phyloP scores from a whole-genome alignment of 176 grass and related monocot genomes.

The Carex myosuroides region DNA sequence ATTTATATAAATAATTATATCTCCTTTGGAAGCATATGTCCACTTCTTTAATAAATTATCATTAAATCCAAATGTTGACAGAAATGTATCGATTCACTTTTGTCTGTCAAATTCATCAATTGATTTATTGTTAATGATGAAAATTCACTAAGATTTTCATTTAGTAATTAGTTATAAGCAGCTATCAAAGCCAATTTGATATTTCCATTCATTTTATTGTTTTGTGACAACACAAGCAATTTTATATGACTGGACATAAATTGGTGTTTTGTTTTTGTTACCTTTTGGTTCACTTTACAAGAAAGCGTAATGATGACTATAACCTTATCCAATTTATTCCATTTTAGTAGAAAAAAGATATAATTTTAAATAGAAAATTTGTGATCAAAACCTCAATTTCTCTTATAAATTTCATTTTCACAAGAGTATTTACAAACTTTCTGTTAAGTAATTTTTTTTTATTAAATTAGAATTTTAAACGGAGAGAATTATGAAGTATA shows the following conservation, averaged over 20 bases:
- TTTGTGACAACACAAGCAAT: background rate
- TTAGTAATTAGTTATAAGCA: background rate
- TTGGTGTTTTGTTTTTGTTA: background rate
- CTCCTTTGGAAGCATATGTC: background rate
- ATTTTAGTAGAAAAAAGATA: no score
- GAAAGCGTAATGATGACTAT: constrained; percentile 1
- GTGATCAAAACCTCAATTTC: no score
- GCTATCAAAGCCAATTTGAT: background rate
- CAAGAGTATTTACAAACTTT: no score
- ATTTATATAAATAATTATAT: background rate
- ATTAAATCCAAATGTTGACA: background rate
- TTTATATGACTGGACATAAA: background rate
- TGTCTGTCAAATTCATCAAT: background rate
- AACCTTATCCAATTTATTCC: background rate
- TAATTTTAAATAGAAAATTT: no score
- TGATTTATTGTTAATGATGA: background rate
- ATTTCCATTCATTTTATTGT: background rate
- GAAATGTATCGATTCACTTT: background rate
- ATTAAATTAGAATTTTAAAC: no score
- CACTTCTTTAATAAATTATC: background rate
- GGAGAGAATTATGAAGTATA: no score
- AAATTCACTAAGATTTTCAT: background rate
- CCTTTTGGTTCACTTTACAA: background rate
- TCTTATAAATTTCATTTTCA: no score
- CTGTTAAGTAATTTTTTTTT: no score